These are phyloP conservation scores for Gardenia jasminoides DNA, from an alignment of 257 asterid genomes.

Conservation along the genomic window DNA sequence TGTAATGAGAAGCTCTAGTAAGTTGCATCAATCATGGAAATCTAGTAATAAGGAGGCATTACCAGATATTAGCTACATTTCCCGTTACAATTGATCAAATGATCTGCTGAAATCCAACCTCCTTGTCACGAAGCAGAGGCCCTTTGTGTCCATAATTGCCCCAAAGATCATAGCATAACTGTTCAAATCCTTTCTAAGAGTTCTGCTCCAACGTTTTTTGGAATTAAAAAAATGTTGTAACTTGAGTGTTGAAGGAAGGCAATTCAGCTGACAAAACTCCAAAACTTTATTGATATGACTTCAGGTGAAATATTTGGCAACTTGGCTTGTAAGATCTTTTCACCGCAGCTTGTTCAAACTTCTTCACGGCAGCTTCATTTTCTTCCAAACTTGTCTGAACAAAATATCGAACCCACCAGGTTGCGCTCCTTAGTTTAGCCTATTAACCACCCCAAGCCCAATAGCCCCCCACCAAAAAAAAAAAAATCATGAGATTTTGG, in stretches of 20 bases:
- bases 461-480: background rate
- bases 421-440: slow-evolving; percentile 68
- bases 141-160: background rate
- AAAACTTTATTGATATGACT: slow-evolving; percentile 47
- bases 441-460: slow-evolving; percentile 12
- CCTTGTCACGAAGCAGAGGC: background rate
- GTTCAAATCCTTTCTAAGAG: background rate
- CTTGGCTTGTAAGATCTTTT: slow-evolving; percentile 44
- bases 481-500: background rate
- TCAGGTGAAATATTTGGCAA: slow-evolving; percentile 81
- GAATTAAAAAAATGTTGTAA: background rate
- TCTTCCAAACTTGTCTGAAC: slow-evolving; percentile 74
- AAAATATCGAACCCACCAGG: slow-evolving; percentile 73
- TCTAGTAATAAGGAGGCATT: background rate
- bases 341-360: slow-evolving; percentile 61
- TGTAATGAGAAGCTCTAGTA: background rate
- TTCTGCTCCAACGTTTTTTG: background rate
- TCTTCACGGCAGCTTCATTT: slow-evolving; percentile 57
- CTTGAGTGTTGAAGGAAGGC: slow-evolving; percentile 3
- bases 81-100: background rate
- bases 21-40: background rate
- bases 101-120: background rate
- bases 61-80: background rate
- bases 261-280: background rate
- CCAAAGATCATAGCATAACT: background rate